Evolutionary conservation across 1,284 basidiomycete genomes (phyloP), one percentile per base, ranked within the genome.

Genomic region (Coriolopsis trogii): DNA sequence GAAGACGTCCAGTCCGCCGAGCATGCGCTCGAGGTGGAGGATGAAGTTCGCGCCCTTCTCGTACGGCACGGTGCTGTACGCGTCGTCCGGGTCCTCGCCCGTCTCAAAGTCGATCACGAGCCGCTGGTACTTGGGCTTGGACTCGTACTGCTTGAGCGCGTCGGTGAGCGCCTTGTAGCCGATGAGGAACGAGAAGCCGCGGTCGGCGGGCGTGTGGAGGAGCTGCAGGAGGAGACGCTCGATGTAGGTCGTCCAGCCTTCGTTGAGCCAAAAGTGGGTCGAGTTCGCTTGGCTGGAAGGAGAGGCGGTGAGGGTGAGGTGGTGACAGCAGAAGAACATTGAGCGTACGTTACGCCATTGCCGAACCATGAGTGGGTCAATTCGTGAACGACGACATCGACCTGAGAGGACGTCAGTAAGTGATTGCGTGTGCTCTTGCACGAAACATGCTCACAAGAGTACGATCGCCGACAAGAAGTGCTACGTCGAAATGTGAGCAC

Each of bases 181-280:
- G 56, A 91, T 29, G 47, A 67, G 51, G 54, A 62, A 69, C 52
- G 84, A 84, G 65, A 95, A 94, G 12, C 86, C 92, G 29, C 96
- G 87, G 52, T 91, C 85, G 0, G 87, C 84, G 15, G 91, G 82
- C 0, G 87, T 82, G 65, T 95, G 85, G 1, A 96, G 74, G 44
- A 79, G 75, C 59, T 88, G 77, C 34, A 89, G 84, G 30, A 97
- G 77, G 8, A 97, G 75, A 20, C 95, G 85, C 70, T 99, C 96
- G 42, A 93, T 87, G 67, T 95, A 98, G 1, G 93, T 95, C 28
- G 95, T 97, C 89, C 92, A 97, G 29, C 93, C 85, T 71, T 95
- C 93, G 68, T 95, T 95, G 42, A 95, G 81, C 93, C 93, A 96
- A 75, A 95, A 95, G 68, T 92, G 89, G 4, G 79, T 79, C 3